phyloP scores from a whole-genome alignment of 331 rosid species.

The Spiraea crenata region DNA sequence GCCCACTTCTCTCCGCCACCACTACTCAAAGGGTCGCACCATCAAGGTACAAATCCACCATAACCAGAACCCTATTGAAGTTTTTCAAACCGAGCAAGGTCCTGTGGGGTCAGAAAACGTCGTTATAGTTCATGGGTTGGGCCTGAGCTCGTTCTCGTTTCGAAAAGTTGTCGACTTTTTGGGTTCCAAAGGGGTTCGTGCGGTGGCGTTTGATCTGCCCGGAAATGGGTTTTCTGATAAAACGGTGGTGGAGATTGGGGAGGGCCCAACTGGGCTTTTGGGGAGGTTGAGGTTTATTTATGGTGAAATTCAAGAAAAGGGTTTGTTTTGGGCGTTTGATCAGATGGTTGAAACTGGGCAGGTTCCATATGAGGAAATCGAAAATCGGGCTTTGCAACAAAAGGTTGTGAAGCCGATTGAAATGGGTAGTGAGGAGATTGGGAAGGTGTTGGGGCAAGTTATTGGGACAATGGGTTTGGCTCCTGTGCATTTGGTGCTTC shows the following conservation, averaged over 20 bases:
- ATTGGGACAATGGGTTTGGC: constrained; percentile 57
- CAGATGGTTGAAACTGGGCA: constrained; percentile 87
- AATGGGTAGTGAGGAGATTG: constrained; percentile 60
- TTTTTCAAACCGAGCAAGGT: constrained; percentile 55
- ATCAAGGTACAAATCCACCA: constrained; percentile 65
- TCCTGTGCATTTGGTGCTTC: constrained; percentile 86
- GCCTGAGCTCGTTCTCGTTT: constrained; percentile 70
- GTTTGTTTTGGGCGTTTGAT: constrained; percentile 95
- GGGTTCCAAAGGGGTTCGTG: constrained; percentile 50
- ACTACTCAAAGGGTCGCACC: constrained; percentile 68
- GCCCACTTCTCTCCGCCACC: constrained; percentile 71
- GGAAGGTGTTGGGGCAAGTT: constrained; percentile 71
- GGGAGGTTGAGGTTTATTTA: constrained; percentile 72
- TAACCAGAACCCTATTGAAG: constrained; percentile 49
- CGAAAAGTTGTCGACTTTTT: constrained; percentile 47
- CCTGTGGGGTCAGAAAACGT: constrained; percentile 49
- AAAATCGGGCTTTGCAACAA: constrained; percentile 45
- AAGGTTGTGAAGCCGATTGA: constrained; percentile 59
- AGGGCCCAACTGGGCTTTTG: constrained; percentile 47
- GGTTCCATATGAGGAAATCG: constrained; percentile 80
- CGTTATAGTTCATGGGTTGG: constrained; percentile 65
- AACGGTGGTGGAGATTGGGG: constrained; percentile 41
- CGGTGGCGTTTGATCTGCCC: constrained; percentile 66
- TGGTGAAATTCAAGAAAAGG: constrained; percentile 70
- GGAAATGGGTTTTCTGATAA: constrained; percentile 91